Base-by-base conservation (phyloP, 2,329 filamentous ascomycete genomes). In the Didymella segeticola region DNA sequence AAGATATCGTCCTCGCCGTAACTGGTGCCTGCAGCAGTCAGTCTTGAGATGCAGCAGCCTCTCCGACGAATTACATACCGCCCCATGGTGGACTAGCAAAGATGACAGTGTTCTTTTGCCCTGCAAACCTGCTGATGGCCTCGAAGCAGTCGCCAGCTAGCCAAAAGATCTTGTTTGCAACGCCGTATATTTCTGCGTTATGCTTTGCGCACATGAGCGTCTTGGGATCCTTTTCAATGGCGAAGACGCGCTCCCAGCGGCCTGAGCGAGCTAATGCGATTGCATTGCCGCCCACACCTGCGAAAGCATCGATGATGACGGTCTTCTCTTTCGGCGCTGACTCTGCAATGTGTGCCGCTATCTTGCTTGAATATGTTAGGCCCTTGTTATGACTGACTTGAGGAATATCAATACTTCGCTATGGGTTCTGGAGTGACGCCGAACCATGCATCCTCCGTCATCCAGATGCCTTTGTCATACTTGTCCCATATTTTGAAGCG, bases 381-480 rank as follows among this genome's bases (percentile, higher is more conserved):
- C 5, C 11, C n/a, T 12, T 15, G 26, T n/a, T 20, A 3, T n/a
- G 15, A 9, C 8, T 4, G 11, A 9, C 7, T 9, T 7, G 26
- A 30, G 4, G 3, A 14, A 22, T 14, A 12, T 11, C 22, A 67
- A 39, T 79, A 95, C 90, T 83, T 86, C 56, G 95, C 95, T 23
- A 99, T 86, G 4, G 90, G 89, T 74, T 99, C 93, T 12, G 95
- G 93, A 0, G 96, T 99, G 7, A 98, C 93, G 49, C 93, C 95
- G 73, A 95, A 99, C 95, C 95, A 99, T 47, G 92, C 89, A 76
- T 93, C 89, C 72, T 96, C 88, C 0, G 96, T 99, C 82, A 99
- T 86, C 80, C 87, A 89, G 62, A 99, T 84, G 49, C 92, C 93
- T 53, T 93, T 83, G 71, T 97, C 89, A 71, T 97, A 99, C 64